Base-by-base conservation (phyloP, 768 basidiomycete genomes). In the Hebeloma cylindrosporum region DNA sequence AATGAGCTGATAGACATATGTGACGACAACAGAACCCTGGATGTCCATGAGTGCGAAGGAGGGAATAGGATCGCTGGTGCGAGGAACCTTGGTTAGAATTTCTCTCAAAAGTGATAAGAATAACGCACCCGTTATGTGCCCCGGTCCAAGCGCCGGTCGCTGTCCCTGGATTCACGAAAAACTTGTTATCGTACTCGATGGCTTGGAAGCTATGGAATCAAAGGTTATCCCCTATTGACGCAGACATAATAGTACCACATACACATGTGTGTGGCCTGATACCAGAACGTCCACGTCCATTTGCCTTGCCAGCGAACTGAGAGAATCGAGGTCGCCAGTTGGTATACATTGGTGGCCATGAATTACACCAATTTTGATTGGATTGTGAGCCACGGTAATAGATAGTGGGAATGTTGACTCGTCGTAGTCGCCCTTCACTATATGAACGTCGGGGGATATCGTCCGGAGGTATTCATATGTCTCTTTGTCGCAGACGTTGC, bases 21-120 rank as follows among this genome's bases (percentile, higher is more conserved):
- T 98, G 20, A 96, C 93, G 25, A 99, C 89, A 7, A 95, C 92
- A 2, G 91, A 82, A 4, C 96, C 96, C 68, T 99, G 96, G 26
- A 99, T 85, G 62, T 98, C 96, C 87, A 99, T 92, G 33, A 98
- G 70, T 1, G 96, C 96, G 59, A 99, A 99, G 2, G 92, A 93
- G 0, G 96, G 95, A 2, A 79, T 92, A 2, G 88, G 83, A 21
- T 92, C 91, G 3, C 92, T 93, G 52, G n/a, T n/a, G n/a, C n/a
- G n/a, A n/a, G n/a, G n/a, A n/a, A n/a, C n/a, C n/a, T n/a, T n/a
- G n/a, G n/a, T n/a, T n/a, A n/a, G n/a, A n/a, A n/a, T n/a, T n/a
- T n/a, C n/a, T n/a, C n/a, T n/a, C n/a, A n/a, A n/a, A n/a, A n/a
- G n/a, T n/a, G n/a, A n/a, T n/a, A n/a, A n/a, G n/a, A 20, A 17